Base-by-base conservation (phyloP, 805 yeast species). In the Maudiozyma pseudohumilis region DNA sequence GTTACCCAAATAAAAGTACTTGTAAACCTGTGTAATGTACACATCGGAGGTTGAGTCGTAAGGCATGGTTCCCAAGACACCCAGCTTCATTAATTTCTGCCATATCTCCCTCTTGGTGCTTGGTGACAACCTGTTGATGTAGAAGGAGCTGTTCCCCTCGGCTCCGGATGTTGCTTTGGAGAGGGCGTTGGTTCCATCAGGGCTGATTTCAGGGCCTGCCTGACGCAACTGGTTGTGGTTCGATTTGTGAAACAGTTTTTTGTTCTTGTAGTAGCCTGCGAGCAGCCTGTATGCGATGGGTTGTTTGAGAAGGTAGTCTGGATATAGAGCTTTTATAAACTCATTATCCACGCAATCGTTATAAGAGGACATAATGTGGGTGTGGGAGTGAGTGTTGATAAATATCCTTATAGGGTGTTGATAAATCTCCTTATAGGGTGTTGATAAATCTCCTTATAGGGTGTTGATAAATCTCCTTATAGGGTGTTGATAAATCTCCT, bases 1-100 rank as follows among this genome's bases (percentile, higher is more conserved):
- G 3, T 30, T 15, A n/a, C 35, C 32, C 6, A 50, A 59, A 31
- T 52, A 56, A 32, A 58, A 58, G 38, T 54, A 56, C 40, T 50
- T 48, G 38, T 55, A 53, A 7, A 52, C 53, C 32, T 55, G 59
- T 12, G 55, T 36, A 26, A 58, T 40, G 33, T 58, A 56, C 13
- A 52, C 55, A 42, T 58, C 63, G 31, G 43, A 50, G 2, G 52
- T 47, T 2, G 53, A 36, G 33, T 53, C 54, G 37, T 50, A 58
- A 2, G 60, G 50, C 7, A 58, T 43, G 4, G 61, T 56, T 7
- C 63, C 63, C 5, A 56, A 36, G 11, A 58, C 60, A 10, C 60
- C 60, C 27, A 56, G 34, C 20, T 42, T 41, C 50, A 51, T 53
- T 32, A 58, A 37, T 35, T 47, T 53, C 15, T 50, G 49, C 63